Conservation (phyloP, 345 rosid species). For the Eucalyptus melliodora region DNA sequence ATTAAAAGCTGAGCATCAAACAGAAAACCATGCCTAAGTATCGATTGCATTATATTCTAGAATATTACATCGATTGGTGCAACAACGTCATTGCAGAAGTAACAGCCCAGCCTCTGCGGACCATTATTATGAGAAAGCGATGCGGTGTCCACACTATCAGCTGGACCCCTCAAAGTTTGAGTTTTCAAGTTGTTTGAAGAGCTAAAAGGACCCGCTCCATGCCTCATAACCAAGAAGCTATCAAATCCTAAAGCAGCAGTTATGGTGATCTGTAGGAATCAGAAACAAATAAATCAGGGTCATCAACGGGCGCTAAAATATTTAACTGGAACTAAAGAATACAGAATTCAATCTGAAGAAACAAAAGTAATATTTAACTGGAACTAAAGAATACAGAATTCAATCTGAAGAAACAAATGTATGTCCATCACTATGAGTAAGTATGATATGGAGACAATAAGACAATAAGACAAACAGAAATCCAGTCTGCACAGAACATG, state of each 20-base stretch:
- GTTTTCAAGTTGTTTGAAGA: slow-evolving; percentile 8
- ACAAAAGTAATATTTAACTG: neutral
- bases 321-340: neutral
- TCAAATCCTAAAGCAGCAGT: slow-evolving; percentile 95
- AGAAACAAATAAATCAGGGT: neutral
- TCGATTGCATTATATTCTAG: neutral
- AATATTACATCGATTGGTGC: slow-evolving; percentile 82
- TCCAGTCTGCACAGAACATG: neutral
- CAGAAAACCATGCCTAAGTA: neutral
- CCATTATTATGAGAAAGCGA: slow-evolving; percentile 15
- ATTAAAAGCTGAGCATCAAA: neutral
- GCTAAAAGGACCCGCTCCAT: slow-evolving; percentile 77
- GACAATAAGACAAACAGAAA: neutral
- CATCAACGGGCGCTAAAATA: neutral
- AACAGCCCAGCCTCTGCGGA: slow-evolving; percentile 74
- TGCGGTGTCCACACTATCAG: slow-evolving; percentile 29
- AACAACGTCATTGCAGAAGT: slow-evolving; percentile 96
- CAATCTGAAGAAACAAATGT: neutral
- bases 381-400: neutral
- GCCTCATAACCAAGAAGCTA: slow-evolving; percentile 96
- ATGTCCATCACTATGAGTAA: neutral
- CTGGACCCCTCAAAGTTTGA: slow-evolving; percentile 7
- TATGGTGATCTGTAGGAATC: slow-evolving; percentile 53
- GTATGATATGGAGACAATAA: neutral
- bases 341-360: neutral